Evolutionary conservation across 148 eudicot genomes (phyloP).

Genomic region (Cornus controversa): DNA sequence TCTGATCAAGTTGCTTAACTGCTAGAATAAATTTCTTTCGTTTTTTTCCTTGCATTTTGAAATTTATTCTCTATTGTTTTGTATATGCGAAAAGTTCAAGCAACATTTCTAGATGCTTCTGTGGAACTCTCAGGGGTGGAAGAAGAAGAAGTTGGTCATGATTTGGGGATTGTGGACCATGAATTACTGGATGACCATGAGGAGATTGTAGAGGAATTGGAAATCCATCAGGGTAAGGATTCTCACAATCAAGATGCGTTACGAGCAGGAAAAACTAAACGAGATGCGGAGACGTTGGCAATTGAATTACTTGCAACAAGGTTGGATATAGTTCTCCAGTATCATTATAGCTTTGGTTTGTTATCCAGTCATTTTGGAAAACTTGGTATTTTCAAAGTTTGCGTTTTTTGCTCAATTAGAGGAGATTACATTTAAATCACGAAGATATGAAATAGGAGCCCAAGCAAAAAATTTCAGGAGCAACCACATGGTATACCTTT

Average conservation of each 20-base stretch:
- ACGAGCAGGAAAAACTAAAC: constrained; percentile 24
- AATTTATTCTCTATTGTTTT: not conserved
- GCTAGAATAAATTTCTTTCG: not conserved
- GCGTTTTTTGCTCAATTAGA: not conserved
- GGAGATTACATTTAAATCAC: not conserved
- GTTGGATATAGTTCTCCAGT: constrained; percentile 14
- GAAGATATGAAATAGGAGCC: not conserved
- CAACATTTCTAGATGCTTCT: constrained; percentile 3
- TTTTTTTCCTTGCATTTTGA: not conserved
- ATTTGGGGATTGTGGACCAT: constrained; percentile 21
- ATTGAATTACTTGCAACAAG: constrained; percentile 54
- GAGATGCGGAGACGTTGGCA: constrained; percentile 49
- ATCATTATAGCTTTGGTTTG: not conserved
- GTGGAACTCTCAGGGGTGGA: constrained; percentile 12
- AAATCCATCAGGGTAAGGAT: constrained; percentile 8
- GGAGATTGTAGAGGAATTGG: too few relatives aligned
- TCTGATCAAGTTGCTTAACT: not conserved
- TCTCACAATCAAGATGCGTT: constrained; percentile 11
- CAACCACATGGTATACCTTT: not conserved
- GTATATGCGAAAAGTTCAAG: not conserved
- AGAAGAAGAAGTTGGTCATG: constrained; percentile 17
- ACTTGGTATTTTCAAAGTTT: too few relatives aligned
- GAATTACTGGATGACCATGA: constrained; percentile 40
- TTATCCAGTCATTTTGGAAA: not conserved
- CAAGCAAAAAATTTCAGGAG: not conserved